Conservation (phyloP, 305 asterid species). For the Caryopteris hybrid region DNA sequence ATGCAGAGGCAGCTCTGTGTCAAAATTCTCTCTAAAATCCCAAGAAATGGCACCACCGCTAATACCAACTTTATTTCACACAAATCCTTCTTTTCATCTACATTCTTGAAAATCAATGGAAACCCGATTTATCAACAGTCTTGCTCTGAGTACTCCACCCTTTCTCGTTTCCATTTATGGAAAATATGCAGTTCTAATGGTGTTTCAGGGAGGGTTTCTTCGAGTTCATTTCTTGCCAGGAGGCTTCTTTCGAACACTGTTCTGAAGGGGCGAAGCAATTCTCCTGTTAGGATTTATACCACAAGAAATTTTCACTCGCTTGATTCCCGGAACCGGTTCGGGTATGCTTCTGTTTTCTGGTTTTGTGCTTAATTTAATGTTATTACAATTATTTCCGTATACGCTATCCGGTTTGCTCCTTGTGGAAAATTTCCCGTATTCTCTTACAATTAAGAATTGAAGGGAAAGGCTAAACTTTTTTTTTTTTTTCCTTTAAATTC, state of each 20-base stretch:
- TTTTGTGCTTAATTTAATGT: background rate
- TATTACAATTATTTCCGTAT: background rate
- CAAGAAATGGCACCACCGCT: slow-evolving; percentile 31
- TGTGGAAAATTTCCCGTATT: background rate
- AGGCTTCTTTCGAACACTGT: slow-evolving; percentile 27
- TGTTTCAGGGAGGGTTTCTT: slow-evolving; percentile 25
- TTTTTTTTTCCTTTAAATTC: background rate
- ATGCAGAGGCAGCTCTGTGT: slow-evolving; percentile 52
- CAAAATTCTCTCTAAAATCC: slow-evolving; percentile 44
- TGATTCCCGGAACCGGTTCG: slow-evolving; percentile 36
- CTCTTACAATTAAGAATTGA: background rate
- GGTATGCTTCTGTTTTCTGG: slow-evolving; percentile 31
- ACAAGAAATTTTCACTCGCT: slow-evolving; percentile 44
- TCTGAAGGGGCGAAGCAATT: slow-evolving; percentile 28
- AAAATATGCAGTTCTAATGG: slow-evolving; percentile 21
- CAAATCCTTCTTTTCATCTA: slow-evolving; percentile 17
- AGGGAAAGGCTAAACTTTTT: background rate
- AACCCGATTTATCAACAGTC: slow-evolving; percentile 26
- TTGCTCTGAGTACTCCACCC: slow-evolving; percentile 27
- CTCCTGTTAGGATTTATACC: slow-evolving; percentile 22
- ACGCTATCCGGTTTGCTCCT: background rate
- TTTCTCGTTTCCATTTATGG: slow-evolving; percentile 26
- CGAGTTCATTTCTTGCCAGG: slow-evolving; percentile 31
- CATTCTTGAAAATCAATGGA: slow-evolving; percentile 15
- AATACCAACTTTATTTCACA: slow-evolving; percentile 19